A percentile compares a stretch with the other conserved stretches of the same genome.
Evolutionary conservation across 495 filamentous ascomycete species (phyloP).

Genomic region (Pseudoneurospora amorphoporcata): DNA sequence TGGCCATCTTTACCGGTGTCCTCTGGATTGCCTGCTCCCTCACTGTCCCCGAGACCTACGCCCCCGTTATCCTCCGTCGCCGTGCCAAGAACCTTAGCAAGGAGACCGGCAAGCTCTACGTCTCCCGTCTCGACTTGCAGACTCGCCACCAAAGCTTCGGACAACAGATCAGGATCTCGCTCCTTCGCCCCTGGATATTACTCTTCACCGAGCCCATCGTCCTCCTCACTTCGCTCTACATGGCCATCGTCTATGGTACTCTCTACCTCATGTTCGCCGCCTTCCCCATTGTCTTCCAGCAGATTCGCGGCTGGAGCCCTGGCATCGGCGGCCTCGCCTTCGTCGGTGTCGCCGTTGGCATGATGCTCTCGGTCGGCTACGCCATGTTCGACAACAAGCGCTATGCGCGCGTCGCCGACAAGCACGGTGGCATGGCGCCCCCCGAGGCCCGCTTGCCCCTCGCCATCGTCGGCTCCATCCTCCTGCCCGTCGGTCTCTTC

Average conservation of each 20-base stretch:
- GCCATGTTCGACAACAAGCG: conserved; percentile 58
- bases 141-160: conserved; percentile 37
- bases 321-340: conserved; percentile 73
- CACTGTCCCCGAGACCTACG: conserved; percentile 82
- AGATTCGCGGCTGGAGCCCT: conserved; percentile 57
- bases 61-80: conserved; percentile 52
- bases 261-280: conserved; percentile 87
- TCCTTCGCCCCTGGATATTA: conserved; percentile 64
- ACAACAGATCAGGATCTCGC: conserved; percentile 36
- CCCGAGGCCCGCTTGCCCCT: conserved; percentile 75
- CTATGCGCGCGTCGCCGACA: conserved; percentile 43
- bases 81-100: conserved; percentile 58
- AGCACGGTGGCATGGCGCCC: conserved; percentile 43
- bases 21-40: conserved; percentile 51
- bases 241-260: conserved; percentile 73
- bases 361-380: conserved; percentile 54
- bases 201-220: conserved; percentile 78
- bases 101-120: conserved; percentile 55
- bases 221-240: conserved; percentile 61
- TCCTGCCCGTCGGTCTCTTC: conserved; percentile 45
- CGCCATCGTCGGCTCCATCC: conserved; percentile 50
- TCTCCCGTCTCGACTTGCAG: conserved; percentile 45
- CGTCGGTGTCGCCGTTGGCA: conserved; percentile 68
- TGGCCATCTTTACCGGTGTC: conserved; percentile 59
- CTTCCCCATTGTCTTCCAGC: conserved; percentile 70